A percentile compares a stretch with the other conserved stretches of the same genome.
phyloP scores from a whole-genome alignment of 345 rosid genomes.

The Syzygium jambos region DNA sequence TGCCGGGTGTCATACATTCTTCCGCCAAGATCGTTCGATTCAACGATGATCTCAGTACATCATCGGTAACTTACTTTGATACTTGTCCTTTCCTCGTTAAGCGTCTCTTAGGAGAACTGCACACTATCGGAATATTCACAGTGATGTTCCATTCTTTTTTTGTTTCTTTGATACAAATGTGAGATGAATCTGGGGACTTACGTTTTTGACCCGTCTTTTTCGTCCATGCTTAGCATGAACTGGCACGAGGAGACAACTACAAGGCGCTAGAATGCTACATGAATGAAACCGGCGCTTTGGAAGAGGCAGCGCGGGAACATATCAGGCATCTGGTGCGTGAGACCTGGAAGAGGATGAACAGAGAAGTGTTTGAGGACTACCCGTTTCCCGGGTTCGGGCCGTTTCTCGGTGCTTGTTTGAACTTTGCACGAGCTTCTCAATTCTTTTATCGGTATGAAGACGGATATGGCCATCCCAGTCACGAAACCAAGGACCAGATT shows the following conservation, averaged over 20 bases:
- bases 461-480: conserved; percentile 2
- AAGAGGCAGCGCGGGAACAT: conserved; percentile 7
- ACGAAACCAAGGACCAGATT: not conserved
- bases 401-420: not conserved
- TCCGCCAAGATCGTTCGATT: not conserved
- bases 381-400: not conserved
- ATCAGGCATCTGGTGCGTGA: not conserved
- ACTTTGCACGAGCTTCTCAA: conserved; percentile 2
- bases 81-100: not conserved
- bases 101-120: not conserved
- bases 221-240: not conserved
- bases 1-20: not conserved
- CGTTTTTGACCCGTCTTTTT: not conserved
- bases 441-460: conserved; percentile 9
- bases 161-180: not conserved
- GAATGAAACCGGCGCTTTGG: not conserved
- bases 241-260: conserved; percentile 2
- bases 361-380: not conserved
- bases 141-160: not conserved
- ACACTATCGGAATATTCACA: not conserved
- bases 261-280: conserved; percentile 9
- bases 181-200: not conserved
- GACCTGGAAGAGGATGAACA: conserved; percentile 8
- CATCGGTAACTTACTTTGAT: not conserved
- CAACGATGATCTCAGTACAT: conserved; percentile 6